These are phyloP conservation scores for Microbotryum intermedium DNA, from an alignment of 1,284 basidiomycete genomes.

Conservation along the genomic window DNA sequence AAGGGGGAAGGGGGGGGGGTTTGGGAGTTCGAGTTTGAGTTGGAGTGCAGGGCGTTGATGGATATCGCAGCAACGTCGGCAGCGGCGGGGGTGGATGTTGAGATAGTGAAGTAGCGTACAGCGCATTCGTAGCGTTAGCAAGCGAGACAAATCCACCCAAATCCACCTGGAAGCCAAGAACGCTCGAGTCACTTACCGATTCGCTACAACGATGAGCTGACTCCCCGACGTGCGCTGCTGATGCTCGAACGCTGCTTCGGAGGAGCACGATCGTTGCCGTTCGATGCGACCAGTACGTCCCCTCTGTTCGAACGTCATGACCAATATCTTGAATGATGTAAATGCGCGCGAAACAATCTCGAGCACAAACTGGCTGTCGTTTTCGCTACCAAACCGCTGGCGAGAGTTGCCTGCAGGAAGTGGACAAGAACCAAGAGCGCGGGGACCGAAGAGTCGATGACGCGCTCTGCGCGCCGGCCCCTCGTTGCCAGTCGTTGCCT, in stretches of 20 bases:
- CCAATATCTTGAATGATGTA: too few relatives aligned
- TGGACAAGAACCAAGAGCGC: background rate
- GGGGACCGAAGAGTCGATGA: background rate
- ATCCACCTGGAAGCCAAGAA: background rate
- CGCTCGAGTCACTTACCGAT: slow-evolving; percentile 2
- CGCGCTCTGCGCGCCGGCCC: background rate
- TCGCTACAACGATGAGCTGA: slow-evolving; percentile 29
- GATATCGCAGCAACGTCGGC: background rate
- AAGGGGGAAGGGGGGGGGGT: background rate
- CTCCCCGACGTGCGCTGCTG: slow-evolving; percentile 6
- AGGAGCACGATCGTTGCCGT: slow-evolving; percentile 19
- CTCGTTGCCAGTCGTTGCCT: too few relatives aligned
- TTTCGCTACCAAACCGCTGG: background rate
- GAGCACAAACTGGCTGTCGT: background rate
- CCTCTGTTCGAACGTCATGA: background rate
- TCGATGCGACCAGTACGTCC: slow-evolving; percentile 4
- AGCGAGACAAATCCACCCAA: too few relatives aligned
- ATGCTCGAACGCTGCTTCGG: slow-evolving; percentile 21
- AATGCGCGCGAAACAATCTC: too few relatives aligned
- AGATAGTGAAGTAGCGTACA: too few relatives aligned
- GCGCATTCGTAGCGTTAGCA: too few relatives aligned
- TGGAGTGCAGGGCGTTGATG: background rate
- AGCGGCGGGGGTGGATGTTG: background rate
- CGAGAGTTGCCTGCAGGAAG: background rate
- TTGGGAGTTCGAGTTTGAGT: background rate